These are phyloP conservation scores for Fusarium floridanum DNA, from an alignment of 2,329 filamentous ascomycete species.

Conservation along the genomic window DNA sequence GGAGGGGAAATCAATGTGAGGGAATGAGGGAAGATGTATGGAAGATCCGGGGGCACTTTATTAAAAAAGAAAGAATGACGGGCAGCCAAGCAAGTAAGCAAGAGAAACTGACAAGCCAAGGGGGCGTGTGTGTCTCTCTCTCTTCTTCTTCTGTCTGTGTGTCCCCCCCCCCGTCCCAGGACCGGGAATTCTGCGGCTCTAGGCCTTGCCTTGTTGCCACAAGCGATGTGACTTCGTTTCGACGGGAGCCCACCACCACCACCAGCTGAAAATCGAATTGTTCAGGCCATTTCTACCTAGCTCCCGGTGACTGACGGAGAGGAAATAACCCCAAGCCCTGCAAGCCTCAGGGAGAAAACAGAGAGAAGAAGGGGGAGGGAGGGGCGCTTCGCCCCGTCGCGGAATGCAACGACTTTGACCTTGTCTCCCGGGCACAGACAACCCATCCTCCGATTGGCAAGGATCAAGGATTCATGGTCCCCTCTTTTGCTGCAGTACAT, in stretches of 20 bases:
- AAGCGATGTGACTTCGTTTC: neutral
- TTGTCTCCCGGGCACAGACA: conserved; percentile 1
- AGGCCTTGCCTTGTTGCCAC: neutral
- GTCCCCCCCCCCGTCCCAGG: neutral
- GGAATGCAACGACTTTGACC: conserved; percentile 4
- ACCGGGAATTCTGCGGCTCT: neutral
- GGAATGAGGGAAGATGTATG: neutral
- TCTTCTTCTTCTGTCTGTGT: neutral
- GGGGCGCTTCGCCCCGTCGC: conserved; percentile 11
- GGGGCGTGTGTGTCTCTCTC: neutral
- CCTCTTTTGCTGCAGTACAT: neutral
- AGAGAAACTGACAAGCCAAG: neutral
- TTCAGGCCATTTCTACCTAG: neutral
- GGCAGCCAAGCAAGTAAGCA: neutral
- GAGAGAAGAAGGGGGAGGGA: neutral
- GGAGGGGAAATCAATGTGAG: neutral
- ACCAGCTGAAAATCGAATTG: conserved; percentile 11
- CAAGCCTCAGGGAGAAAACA: neutral
- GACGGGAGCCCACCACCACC: neutral
- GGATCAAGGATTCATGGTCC: neutral
- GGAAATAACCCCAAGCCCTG: neutral
- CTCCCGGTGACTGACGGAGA: conserved; percentile 5
- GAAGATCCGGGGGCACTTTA: conserved; percentile 1
- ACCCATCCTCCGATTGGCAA: neutral
- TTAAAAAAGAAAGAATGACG: conserved; percentile 1